phyloP scores from a whole-genome alignment of 2,329 filamentous ascomycete species.

The Claviceps sp. region DNA sequence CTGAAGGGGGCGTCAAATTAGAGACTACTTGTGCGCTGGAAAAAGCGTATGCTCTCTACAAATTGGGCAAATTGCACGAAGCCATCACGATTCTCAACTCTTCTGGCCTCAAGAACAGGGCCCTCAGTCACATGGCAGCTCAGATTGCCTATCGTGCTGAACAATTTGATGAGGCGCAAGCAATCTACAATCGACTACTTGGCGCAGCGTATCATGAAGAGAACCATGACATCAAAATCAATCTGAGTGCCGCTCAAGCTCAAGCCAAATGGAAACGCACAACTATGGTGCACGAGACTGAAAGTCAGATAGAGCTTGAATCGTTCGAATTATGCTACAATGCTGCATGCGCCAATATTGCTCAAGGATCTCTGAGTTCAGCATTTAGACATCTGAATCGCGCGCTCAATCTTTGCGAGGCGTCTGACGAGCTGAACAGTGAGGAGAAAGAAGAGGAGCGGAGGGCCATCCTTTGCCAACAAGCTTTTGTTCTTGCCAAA shows the following conservation, averaged over 20 bases:
- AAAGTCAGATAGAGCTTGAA: conserved; percentile 47
- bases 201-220: conserved; percentile 39
- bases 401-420: conserved; percentile 57
- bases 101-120: conserved; percentile 17
- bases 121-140: conserved; percentile 42
- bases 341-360: conserved; percentile 59
- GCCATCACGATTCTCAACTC: conserved; percentile 37
- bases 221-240: conserved; percentile 64
- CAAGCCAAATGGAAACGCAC: conserved; percentile 58
- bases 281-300: conserved; percentile 27
- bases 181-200: conserved; percentile 48
- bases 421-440: conserved; percentile 57
- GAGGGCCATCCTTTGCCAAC: conserved; percentile 62
- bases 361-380: conserved; percentile 50
- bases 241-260: conserved; percentile 56
- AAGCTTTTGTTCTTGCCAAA: conserved; percentile 56
- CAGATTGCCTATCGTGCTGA: conserved; percentile 63
- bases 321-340: conserved; percentile 77
- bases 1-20: conserved; percentile 47
- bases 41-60: conserved; percentile 74
- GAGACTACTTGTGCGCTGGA: conserved; percentile 51
- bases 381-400: conserved; percentile 56
- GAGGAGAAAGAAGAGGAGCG: conserved; percentile 65
- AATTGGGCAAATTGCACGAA: conserved; percentile 54
- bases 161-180: conserved; percentile 52